These are phyloP conservation scores for Castanea mollissima DNA, from an alignment of 306 rosid species.

Conservation along the genomic window DNA sequence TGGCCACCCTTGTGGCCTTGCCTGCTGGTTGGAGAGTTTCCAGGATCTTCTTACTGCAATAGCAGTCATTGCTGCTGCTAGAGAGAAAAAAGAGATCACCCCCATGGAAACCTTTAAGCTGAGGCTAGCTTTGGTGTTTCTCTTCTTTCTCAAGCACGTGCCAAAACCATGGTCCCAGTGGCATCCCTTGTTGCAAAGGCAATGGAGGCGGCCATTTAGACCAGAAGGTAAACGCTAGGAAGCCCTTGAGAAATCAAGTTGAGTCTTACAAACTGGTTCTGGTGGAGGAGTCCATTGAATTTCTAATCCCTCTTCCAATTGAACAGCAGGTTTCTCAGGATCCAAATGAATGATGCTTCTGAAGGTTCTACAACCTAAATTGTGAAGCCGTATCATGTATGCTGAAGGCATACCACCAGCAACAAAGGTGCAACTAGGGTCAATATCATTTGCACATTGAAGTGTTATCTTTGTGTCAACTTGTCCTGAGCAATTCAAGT, in stretches of 20 bases:
- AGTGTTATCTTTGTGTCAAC: constrained; percentile 42
- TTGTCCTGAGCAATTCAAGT: constrained; percentile 66
- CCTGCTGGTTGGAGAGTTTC: constrained; percentile 22
- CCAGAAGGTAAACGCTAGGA: constrained; percentile 50
- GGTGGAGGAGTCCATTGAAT: constrained; percentile 80
- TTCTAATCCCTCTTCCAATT: constrained; percentile 91
- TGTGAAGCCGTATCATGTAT: constrained; percentile 83
- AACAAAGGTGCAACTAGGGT: constrained; percentile 82
- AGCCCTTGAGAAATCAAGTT: constrained; percentile 54
- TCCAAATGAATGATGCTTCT: constrained; percentile 78
- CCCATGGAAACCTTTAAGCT: constrained; percentile 43
- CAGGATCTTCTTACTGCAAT: constrained; percentile 37
- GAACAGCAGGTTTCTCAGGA: constrained; percentile 45
- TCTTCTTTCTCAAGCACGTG: constrained; percentile 50
- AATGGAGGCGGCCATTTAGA: constrained; percentile 30
- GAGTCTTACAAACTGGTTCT: constrained; percentile 71
- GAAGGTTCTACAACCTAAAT: constrained; percentile 84
- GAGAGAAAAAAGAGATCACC: constrained; percentile 40
- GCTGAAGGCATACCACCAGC: constrained; percentile 91
- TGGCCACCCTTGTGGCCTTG: constrained; percentile 35
- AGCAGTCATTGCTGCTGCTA: constrained; percentile 39
- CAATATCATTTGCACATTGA: constrained; percentile 57
- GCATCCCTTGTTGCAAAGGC: constrained; percentile 62
- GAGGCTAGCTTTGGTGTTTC: constrained; percentile 36
- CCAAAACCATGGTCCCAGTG: constrained; percentile 63